A percentile compares a stretch with the other conserved stretches of the same genome.
Evolutionary conservation across 495 filamentous ascomycete genomes (phyloP).

Genomic region (Annulohypoxylon nitens): DNA sequence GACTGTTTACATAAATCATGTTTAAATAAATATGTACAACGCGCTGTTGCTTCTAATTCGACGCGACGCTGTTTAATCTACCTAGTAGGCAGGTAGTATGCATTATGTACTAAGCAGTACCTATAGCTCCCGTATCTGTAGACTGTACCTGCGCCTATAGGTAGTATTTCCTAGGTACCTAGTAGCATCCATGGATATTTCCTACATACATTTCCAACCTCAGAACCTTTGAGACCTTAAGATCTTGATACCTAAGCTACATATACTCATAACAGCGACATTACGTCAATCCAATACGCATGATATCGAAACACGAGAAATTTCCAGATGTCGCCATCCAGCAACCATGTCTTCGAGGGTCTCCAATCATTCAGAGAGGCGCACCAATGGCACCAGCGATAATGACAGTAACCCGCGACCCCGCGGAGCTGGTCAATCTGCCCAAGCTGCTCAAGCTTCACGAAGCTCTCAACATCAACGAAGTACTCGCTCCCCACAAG

Average conservation of each 20-base stretch:
- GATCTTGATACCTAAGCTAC: neutral
- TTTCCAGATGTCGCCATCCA: constrained; percentile 45
- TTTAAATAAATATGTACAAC: neutral
- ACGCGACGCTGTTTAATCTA: neutral
- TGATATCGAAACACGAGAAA: constrained; percentile 25
- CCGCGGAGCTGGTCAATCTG: constrained; percentile 47
- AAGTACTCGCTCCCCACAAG: constrained; percentile 41
- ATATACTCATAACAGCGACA: constrained; percentile 14
- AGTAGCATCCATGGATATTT: no score
- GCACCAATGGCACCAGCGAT: constrained; percentile 56
- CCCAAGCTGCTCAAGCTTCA: constrained; percentile 40
- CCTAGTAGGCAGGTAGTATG: no score
- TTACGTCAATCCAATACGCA: constrained; percentile 13
- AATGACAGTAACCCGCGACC: constrained; percentile 53
- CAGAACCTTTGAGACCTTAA: constrained; percentile 7
- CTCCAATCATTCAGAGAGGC: constrained; percentile 56
- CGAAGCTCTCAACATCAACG: constrained; percentile 45
- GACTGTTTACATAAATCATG: neutral
- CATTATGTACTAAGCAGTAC: no score
- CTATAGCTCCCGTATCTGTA: no score
- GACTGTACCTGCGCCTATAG: no score
- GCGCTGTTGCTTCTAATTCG: neutral
- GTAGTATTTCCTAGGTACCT: no score
- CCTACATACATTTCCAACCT: neutral
- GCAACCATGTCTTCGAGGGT: constrained; percentile 56